Evolutionary conservation across 352 stramenopile genomes (phyloP).

Genomic region (Globisporangium carolinianum): DNA sequence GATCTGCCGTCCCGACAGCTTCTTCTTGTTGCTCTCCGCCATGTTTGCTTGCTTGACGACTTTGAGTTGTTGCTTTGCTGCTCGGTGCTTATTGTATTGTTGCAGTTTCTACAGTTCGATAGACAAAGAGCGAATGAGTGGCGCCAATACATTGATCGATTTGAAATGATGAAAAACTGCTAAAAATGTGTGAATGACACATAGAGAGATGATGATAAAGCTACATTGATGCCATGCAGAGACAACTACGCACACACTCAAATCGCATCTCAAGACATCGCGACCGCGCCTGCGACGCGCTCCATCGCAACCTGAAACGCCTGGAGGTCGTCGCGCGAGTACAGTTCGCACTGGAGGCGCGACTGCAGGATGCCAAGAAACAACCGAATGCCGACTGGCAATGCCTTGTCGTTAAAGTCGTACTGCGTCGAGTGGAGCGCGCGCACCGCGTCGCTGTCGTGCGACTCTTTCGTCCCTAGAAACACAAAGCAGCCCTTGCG

Average conservation of each 20-base stretch:
- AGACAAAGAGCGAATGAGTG: no score
- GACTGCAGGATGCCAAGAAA: constrained; percentile 71
- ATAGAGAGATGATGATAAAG: no score
- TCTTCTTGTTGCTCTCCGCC: constrained; percentile 14
- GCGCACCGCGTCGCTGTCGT: constrained; percentile 42
- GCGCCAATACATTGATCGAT: no score
- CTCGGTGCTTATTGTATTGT: no score
- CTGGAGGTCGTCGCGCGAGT: constrained; percentile 64
- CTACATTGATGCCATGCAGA: no score
- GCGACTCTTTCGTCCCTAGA: constrained; percentile 67
- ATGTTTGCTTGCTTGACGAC: not conserved
- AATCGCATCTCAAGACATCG: constrained; percentile 8
- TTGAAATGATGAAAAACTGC: no score
- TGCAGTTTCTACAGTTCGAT: no score
- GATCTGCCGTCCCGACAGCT: constrained; percentile 35
- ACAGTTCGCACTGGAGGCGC: constrained; percentile 58
- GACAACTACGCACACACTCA: not conserved
- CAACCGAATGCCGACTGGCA: constrained; percentile 72
- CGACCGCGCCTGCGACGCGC: constrained; percentile 36
- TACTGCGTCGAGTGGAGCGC: constrained; percentile 75
- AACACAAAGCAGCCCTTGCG: constrained; percentile 85
- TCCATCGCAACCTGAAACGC: constrained; percentile 75
- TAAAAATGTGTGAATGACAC: no score
- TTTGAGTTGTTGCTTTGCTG: no score
- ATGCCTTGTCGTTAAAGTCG: constrained; percentile 84